A percentile compares a stretch with the other conserved stretches of the same genome.
phyloP scores from a whole-genome alignment of 495 filamentous ascomycete genomes.

The Penicillium desertorum region DNA sequence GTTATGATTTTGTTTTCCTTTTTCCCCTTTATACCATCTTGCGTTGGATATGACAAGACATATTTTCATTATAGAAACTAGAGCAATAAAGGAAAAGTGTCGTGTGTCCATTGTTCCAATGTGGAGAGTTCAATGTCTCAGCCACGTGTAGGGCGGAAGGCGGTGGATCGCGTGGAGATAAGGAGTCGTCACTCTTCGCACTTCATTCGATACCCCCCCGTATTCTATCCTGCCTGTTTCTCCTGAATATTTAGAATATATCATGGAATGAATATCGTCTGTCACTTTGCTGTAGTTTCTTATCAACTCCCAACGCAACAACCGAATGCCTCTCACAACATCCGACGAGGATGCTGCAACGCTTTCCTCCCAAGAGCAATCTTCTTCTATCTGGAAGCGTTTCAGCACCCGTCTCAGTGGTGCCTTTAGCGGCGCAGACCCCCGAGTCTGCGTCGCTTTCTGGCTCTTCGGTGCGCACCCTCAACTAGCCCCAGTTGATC shows the following conservation, averaged over 20 bases:
- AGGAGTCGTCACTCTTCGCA: constrained; percentile 10
- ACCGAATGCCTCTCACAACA: constrained; percentile 16
- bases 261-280: background rate
- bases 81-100: constrained; percentile 6
- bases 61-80: constrained; percentile 9
- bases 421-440: constrained; percentile 67
- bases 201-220: background rate
- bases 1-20: constrained; percentile 11
- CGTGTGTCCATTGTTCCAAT: background rate
- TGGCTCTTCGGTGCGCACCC: constrained; percentile 79
- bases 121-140: background rate
- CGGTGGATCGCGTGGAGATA: constrained; percentile 20
- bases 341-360: constrained; percentile 35
- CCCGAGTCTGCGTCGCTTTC: constrained; percentile 75
- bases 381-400: constrained; percentile 64
- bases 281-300: constrained; percentile 19
- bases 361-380: constrained; percentile 71
- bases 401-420: constrained; percentile 63
- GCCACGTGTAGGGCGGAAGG: constrained; percentile 8
- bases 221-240: background rate
- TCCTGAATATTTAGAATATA: background rate
- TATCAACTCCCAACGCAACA: constrained; percentile 5
- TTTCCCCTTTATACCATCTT: constrained; percentile 22
- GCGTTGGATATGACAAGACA: constrained; percentile 14
- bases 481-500: background rate